Conservation (phyloP, 306 rosid species). For the Dryas drummondii region DNA sequence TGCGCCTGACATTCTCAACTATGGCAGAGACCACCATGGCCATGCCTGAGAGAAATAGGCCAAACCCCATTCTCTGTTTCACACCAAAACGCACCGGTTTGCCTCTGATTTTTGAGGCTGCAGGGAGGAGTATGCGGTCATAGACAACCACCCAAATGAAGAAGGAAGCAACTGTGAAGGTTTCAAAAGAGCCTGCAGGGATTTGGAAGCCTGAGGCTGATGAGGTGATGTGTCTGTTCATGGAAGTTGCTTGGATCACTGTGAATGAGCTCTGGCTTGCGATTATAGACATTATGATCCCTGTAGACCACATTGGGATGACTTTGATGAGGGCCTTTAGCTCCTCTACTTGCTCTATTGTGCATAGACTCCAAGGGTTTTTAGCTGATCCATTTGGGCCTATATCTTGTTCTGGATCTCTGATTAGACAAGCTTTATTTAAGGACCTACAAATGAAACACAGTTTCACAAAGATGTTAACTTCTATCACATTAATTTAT, state of each 20-base stretch:
- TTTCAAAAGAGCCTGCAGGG: slow-evolving; percentile 62
- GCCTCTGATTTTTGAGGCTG: too few species aligned
- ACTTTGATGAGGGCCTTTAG: slow-evolving; percentile 59
- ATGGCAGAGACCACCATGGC: too few species aligned
- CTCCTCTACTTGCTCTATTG: slow-evolving; percentile 68
- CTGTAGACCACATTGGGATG: slow-evolving; percentile 62
- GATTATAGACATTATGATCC: slow-evolving; percentile 42
- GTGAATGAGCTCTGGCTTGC: slow-evolving; percentile 53
- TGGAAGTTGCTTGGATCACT: slow-evolving; percentile 57
- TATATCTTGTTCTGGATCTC: slow-evolving; percentile 38
- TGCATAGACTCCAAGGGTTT: slow-evolving; percentile 66
- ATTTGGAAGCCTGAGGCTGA: slow-evolving; percentile 38
- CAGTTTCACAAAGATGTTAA: too few species aligned
- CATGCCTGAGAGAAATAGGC: too few species aligned
- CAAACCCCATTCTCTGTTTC: too few species aligned
- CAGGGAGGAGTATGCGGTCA: slow-evolving; percentile 49
- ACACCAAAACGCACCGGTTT: too few species aligned
- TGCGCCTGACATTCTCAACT: too few species aligned
- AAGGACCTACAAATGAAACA: slow-evolving; percentile 38
- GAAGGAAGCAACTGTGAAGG: slow-evolving; percentile 43
- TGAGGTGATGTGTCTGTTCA: slow-evolving; percentile 53
- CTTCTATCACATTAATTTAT: too few species aligned
- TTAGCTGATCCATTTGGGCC: slow-evolving; percentile 48
- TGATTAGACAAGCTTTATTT: slow-evolving; percentile 60
- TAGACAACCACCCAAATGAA: slow-evolving; percentile 47